Evolutionary conservation across 225 moss, liverwort and hornwort genomes (phyloP).

Genomic region (Physcomitrellopsis africana): DNA sequence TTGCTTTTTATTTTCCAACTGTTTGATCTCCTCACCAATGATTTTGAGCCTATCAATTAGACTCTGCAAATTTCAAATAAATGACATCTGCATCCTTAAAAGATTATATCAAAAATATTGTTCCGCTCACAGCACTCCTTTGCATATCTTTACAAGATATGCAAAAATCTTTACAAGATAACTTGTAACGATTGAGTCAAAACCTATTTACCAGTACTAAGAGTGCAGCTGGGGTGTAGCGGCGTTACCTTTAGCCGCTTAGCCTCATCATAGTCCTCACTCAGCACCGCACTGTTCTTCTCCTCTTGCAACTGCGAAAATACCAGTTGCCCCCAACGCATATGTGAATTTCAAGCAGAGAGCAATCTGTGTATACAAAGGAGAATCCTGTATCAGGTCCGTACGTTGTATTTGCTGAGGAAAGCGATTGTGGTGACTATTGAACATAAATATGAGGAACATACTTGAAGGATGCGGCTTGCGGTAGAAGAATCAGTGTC

Average conservation of each 20-base stretch:
- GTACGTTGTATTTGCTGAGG: background rate
- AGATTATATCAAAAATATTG: background rate
- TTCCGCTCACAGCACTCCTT: background rate
- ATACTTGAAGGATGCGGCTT: constrained; percentile 69
- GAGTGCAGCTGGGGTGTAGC: background rate
- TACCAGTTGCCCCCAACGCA: constrained; percentile 44
- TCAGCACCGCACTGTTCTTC: constrained; percentile 67
- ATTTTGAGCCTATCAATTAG: constrained; percentile 73
- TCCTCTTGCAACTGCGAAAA: constrained; percentile 89
- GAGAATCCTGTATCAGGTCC: constrained; percentile 19
- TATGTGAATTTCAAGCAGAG: constrained; percentile 41
- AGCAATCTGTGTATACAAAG: constrained; percentile 29
- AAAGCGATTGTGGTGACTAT: background rate
- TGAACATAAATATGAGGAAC: background rate
- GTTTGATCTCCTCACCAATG: constrained; percentile 73
- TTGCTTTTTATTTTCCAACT: constrained; percentile 72
- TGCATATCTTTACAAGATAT: too few relatives aligned
- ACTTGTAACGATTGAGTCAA: too few relatives aligned
- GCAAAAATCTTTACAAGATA: too few relatives aligned
- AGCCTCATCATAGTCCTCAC: constrained; percentile 93
- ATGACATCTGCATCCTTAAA: background rate
- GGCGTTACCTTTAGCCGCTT: constrained; percentile 73
- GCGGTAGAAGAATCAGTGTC: constrained; percentile 61
- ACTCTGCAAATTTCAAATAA: constrained; percentile 36
- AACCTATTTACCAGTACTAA: background rate